Evolutionary conservation across 768 basidiomycete species (phyloP).

Genomic region (Amyloporia xantha): DNA sequence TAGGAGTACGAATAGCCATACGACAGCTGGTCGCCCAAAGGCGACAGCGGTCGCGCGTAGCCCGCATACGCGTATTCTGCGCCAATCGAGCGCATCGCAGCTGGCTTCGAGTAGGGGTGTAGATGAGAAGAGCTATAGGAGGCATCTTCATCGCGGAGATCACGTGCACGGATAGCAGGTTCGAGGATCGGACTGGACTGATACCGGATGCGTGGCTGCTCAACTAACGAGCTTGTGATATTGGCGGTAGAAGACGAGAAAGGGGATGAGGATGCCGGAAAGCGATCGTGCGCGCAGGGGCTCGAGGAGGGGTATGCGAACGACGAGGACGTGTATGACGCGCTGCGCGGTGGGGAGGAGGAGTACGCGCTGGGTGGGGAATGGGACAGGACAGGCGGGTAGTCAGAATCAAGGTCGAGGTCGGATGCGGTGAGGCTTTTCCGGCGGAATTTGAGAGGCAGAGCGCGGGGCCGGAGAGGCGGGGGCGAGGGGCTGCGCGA

Average conservation of each 20-base stretch:
- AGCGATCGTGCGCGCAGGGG: background rate
- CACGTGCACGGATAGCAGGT: background rate
- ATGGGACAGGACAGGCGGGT: background rate
- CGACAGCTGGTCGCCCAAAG: background rate
- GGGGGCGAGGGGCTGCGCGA: conserved; percentile 2
- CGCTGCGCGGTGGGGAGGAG: background rate
- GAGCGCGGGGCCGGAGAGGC: conserved; percentile 3
- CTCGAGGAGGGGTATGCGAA: background rate
- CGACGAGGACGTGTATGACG: background rate
- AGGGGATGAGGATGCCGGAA: conserved; percentile 4
- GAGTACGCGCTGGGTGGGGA: background rate
- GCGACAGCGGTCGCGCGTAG: background rate
- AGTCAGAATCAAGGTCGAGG: background rate
- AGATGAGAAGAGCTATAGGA: background rate
- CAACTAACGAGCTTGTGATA: background rate
- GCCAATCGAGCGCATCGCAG: background rate
- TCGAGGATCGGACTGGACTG: conserved; percentile 4
- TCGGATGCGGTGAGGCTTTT: conserved; percentile 9
- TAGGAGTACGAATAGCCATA: conserved; percentile 1
- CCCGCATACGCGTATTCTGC: background rate
- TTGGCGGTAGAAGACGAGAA: background rate
- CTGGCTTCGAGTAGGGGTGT: background rate
- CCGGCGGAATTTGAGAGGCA: conserved; percentile 15
- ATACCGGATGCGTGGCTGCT: background rate
- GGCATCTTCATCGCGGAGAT: background rate